phyloP scores from a whole-genome alignment of 192 early-diverging fungal species.

The Linnemannia exigua region DNA sequence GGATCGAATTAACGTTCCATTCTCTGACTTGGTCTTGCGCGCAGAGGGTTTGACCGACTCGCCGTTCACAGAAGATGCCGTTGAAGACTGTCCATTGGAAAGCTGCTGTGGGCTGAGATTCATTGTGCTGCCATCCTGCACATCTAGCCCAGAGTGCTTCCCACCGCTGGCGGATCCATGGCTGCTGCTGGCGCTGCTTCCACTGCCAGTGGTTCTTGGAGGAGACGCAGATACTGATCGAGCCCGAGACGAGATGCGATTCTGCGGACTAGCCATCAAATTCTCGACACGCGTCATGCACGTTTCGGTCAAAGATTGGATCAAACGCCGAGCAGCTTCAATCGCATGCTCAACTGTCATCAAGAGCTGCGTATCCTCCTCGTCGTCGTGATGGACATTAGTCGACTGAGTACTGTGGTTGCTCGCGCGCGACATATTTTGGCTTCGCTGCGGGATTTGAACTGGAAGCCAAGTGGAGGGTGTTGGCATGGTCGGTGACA shows the following conservation, averaged over 20 bases:
- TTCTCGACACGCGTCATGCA: conserved; percentile 45
- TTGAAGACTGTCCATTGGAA: neutral
- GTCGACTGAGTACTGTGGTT: conserved; percentile 44
- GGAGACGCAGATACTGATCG: conserved; percentile 53
- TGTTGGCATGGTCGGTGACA: conserved; percentile 38
- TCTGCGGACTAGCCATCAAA: conserved; percentile 32
- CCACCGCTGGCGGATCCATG: conserved; percentile 10
- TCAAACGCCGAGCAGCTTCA: conserved; percentile 38
- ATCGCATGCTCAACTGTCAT: conserved; percentile 44
- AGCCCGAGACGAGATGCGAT: conserved; percentile 14
- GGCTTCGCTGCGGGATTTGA: conserved; percentile 40
- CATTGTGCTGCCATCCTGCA: neutral
- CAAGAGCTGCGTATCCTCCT: conserved; percentile 35
- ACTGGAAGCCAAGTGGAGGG: conserved; percentile 32
- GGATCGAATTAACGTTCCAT: conserved; percentile 12
- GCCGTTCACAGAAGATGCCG: neutral
- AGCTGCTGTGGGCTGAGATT: conserved; percentile 39
- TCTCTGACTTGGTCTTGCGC: conserved; percentile 16
- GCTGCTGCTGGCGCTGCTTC: conserved; percentile 10
- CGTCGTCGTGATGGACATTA: conserved; percentile 22
- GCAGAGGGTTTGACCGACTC: neutral
- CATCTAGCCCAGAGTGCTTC: neutral
- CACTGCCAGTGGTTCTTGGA: conserved; percentile 31
- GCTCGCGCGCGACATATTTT: conserved; percentile 51
- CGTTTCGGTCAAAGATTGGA: conserved; percentile 45